phyloP scores from a whole-genome alignment of 202 grass and related monocot species.

The Saccharum hybrid region DNA sequence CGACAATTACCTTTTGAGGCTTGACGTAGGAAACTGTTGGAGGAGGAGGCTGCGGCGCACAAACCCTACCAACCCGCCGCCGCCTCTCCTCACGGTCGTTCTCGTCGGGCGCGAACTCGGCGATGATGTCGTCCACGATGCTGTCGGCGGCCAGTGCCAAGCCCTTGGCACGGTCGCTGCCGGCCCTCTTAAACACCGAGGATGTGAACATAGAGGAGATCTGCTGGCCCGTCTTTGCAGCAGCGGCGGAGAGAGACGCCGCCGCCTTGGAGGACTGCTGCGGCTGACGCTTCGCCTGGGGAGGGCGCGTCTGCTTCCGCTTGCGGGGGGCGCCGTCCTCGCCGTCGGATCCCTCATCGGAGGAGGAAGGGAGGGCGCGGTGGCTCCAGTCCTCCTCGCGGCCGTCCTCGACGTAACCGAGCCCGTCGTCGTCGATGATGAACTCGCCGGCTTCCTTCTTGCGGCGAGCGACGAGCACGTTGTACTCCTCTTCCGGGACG shows the following conservation, averaged over 20 bases:
- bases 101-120: constrained; percentile 78
- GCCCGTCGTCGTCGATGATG: constrained; percentile 87
- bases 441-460: constrained; percentile 66
- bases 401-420: constrained; percentile 89
- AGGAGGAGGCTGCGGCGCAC: constrained; percentile 27
- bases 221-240: constrained; percentile 62
- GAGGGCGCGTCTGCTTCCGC: constrained; percentile 60
- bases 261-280: constrained; percentile 55
- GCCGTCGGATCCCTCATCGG: constrained; percentile 66
- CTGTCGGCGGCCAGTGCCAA: constrained; percentile 58
- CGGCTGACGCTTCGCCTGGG: constrained; percentile 58
- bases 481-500: constrained; percentile 81
- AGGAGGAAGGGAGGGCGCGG: constrained; percentile 56
- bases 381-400: constrained; percentile 95
- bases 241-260: constrained; percentile 62
- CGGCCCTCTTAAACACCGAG: constrained; percentile 65
- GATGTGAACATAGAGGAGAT: constrained; percentile 89
- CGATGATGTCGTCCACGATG: constrained; percentile 85
- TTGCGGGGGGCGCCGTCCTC: constrained; percentile 51
- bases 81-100: constrained; percentile 81
- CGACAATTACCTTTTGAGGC: constrained; percentile 29
- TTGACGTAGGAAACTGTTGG: constrained; percentile 35
- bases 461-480: constrained; percentile 78
- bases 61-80: constrained; percentile 41
- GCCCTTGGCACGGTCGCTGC: constrained; percentile 54